Base-by-base conservation (phyloP, 2,329 filamentous ascomycete species). In the Arthrinium phaeospermum region DNA sequence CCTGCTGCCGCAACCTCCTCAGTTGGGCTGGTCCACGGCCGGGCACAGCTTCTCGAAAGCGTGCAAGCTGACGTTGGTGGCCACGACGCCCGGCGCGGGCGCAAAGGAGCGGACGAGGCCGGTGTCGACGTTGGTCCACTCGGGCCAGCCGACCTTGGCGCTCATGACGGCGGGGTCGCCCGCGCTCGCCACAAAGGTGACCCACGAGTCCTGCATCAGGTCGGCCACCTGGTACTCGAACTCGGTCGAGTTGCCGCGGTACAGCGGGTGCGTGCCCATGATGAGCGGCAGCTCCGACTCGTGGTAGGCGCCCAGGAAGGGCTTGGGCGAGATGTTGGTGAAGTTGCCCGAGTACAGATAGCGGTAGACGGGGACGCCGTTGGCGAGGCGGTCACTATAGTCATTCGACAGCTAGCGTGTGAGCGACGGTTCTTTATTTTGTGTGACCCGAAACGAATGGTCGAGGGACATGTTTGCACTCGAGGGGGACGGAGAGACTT, bases 271-370 rank as follows among this genome's bases (percentile, higher is more conserved):
- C 0, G 72, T 74, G 34, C 72, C 72, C 41, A 74, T 70, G 51
- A 74, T 16, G 22, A 72, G 34, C 13, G 71, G 71, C 8, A 74
- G 49, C 53, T 74, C 72, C n/a, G 72, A 69, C 57, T 47, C 47
- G 46, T 74, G 72, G 68, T 69, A 74, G 13, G 72, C 69, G 45
- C 72, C 72, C 49, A 74, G 49, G 30, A 41, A 74, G 10, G 47
- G 46, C 34, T 30, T 64, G 24, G 72, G 72, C 27, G 71, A 71
- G n/a, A 74, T 57, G 49, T 74, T 72, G 51, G 51, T 73, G 24
- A 73, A 73, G 64, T 72, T 82, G 67, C 83, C 83, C 2, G 79
- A 78, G 73, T 83, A 85, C 61, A 80, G 76, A 74, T 83, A 85
- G 24, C 83, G 82, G 74, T 81, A 85, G 1, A 83, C 83, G 2